A percentile compares a stretch with the other conserved stretches of the same genome.
These are phyloP conservation scores for Chaetomiaceae sp. DNA, from an alignment of 2,329 filamentous ascomycete species.

Conservation along the genomic window DNA sequence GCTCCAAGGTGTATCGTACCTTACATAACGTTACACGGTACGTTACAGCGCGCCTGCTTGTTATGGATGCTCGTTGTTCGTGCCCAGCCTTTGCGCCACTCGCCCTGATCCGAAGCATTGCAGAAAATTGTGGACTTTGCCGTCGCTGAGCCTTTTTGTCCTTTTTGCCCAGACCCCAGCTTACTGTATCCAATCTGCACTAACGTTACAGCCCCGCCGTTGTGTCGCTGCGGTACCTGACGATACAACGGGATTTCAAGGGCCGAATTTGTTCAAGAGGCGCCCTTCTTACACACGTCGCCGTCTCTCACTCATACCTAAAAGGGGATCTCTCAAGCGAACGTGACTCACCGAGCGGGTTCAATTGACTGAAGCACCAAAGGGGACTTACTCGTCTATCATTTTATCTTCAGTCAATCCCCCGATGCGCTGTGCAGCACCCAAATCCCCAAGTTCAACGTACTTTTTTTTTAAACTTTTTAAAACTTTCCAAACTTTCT, in stretches of 20 bases:
- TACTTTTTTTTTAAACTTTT: neutral
- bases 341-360: constrained; percentile 10
- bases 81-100: too few relatives aligned
- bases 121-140: neutral
- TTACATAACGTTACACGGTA: too few relatives aligned
- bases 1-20: too few relatives aligned
- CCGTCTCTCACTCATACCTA: neutral
- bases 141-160: too few relatives aligned
- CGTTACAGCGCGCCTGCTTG: too few relatives aligned
- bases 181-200: constrained; percentile 3
- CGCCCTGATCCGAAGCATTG: too few relatives aligned
- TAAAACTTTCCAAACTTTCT: neutral
- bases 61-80: too few relatives aligned
- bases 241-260: neutral
- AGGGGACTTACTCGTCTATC: too few relatives aligned
- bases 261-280: constrained; percentile 3
- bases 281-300: neutral
- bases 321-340: neutral
- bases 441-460: neutral
- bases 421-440: neutral
- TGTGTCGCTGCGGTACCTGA: neutral
- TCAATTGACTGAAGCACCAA: neutral
- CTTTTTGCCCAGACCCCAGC: neutral
- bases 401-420: too few relatives aligned
- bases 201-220: too few relatives aligned